Conservation (phyloP, 1,284 basidiomycete species). For the Naganishia cerealis region DNA sequence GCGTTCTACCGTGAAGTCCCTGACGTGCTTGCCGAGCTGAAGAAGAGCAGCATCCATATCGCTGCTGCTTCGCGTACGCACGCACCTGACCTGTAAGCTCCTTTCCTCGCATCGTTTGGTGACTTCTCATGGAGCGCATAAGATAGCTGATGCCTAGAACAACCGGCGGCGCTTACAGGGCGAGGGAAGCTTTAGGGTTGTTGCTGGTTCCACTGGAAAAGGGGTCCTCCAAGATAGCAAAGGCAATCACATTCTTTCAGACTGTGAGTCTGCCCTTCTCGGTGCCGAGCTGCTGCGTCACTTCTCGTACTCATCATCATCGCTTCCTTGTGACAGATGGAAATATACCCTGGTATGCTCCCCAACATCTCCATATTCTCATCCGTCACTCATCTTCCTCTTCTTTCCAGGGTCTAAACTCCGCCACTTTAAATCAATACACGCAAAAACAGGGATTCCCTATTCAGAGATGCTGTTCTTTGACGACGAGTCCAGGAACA, state of each 20-base stretch:
- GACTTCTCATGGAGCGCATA: not conserved
- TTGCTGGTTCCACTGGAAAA: constrained; percentile 64
- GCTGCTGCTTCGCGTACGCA: constrained; percentile 75
- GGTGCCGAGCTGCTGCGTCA: not conserved
- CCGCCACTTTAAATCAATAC: constrained; percentile 70
- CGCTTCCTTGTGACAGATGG: constrained; percentile 55
- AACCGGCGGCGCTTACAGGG: constrained; percentile 57
- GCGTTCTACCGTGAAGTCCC: constrained; percentile 21
- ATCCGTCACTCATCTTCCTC: constrained; percentile 20
- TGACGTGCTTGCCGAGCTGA: constrained; percentile 67
- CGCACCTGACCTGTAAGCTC: constrained; percentile 68
- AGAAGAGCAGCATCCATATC: constrained; percentile 61
- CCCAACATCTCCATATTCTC: not conserved
- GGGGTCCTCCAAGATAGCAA: constrained; percentile 54
- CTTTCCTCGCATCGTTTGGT: not conserved
- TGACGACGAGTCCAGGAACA: constrained; percentile 75
- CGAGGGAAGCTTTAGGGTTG: constrained; percentile 68
- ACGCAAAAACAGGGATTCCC: constrained; percentile 73
- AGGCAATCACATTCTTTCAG: constrained; percentile 71
- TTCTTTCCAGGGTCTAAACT: constrained; percentile 70
- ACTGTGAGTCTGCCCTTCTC: constrained; percentile 41
- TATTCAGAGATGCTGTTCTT: constrained; percentile 88
- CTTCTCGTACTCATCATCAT: not conserved
- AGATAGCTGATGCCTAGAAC: not conserved
- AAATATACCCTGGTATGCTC: constrained; percentile 74